Base-by-base conservation (phyloP, 83 land plant species). In the Diphasiastrum complanatum region DNA sequence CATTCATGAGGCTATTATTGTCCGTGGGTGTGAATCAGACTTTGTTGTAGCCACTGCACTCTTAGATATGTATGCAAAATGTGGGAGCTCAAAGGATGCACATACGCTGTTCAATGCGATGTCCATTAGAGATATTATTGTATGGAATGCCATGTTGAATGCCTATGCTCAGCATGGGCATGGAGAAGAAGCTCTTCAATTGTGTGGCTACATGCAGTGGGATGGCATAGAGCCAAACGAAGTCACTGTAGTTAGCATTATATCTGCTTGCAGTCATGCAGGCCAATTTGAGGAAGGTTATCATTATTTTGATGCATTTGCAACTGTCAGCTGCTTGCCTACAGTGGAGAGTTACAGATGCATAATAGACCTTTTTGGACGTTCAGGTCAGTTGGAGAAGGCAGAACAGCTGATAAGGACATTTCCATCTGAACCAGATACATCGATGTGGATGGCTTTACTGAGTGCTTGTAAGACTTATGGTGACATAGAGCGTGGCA, bases 61-160 rank as follows among this genome's bases (percentile, higher is more conserved):
- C 22, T n/a, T 50, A 12, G 14, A 50, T 50, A 50, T 50, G 53
- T 50, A 50, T 50, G 53, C 22, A 10, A 50, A 50, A 24, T 50
- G 53, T 50, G 53, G 53, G 16, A n/a, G 22, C 12, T 23, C 22
- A 16, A 23, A n/a, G 10, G 24, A 50, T 11, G 19, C 53, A 0
- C 11, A 10, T 16, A 24, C 22, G 1, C 12, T 23, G 25, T 50
- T 50, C 53, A 24, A 50, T 50, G 23, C 16, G 23, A 50, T 50
- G 23, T 16, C 10, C 22, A 24, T 16, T 1, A 18, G 53, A 23
- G 22, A 50, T 23, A 18, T 23, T 16, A 24, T 50, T 10, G 22
- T 23, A 18, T 50, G 53, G 53, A 50, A 50, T 50, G 53, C 53
- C 16, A n/a, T 50, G 22, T 23, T 50, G 16, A 24, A 10, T 11